A percentile compares a stretch with the other conserved stretches of the same genome.
phyloP scores from a whole-genome alignment of 306 rosid species.

The Senna tora region DNA sequence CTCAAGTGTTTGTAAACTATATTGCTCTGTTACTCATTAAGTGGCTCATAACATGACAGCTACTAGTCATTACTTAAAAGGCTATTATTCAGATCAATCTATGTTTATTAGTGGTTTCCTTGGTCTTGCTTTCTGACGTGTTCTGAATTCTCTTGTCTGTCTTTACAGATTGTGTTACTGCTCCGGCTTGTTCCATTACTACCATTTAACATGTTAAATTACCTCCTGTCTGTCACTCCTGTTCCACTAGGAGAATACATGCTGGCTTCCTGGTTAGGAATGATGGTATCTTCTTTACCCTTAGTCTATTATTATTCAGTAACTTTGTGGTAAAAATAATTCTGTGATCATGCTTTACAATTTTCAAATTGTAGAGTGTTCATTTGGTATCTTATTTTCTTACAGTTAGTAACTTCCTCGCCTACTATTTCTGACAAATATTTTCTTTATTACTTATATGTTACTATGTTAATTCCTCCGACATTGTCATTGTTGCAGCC shows the following conservation, averaged over 20 bases:
- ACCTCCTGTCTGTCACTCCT: conserved; percentile 87
- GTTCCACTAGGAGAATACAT: conserved; percentile 72
- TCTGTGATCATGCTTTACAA: conserved; percentile 16
- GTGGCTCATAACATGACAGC: background rate
- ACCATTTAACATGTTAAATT: conserved; percentile 79
- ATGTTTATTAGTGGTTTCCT: conserved; percentile 8
- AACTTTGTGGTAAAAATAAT: background rate
- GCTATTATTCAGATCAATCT: conserved; percentile 9
- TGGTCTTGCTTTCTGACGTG: background rate
- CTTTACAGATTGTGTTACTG: conserved; percentile 75
- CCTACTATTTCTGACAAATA: background rate
- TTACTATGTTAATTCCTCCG: conserved; percentile 35
- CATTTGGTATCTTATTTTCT: conserved; percentile 2
- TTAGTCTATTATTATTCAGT: conserved; percentile 17
- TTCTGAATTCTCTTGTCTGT: conserved; percentile 13
- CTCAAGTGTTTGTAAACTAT: background rate
- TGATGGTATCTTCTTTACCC: conserved; percentile 72
- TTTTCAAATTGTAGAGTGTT: conserved; percentile 3
- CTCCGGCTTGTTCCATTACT: conserved; percentile 94
- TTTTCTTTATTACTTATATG: conserved; percentile 14
- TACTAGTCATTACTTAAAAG: conserved; percentile 2
- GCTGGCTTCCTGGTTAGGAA: conserved; percentile 93
- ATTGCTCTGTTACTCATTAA: background rate
- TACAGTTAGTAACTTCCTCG: conserved; percentile 12
- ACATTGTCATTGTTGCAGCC: conserved; percentile 62